Evolutionary conservation across 805 yeast genomes (phyloP).

Genomic region (Candida namnaoensis): DNA sequence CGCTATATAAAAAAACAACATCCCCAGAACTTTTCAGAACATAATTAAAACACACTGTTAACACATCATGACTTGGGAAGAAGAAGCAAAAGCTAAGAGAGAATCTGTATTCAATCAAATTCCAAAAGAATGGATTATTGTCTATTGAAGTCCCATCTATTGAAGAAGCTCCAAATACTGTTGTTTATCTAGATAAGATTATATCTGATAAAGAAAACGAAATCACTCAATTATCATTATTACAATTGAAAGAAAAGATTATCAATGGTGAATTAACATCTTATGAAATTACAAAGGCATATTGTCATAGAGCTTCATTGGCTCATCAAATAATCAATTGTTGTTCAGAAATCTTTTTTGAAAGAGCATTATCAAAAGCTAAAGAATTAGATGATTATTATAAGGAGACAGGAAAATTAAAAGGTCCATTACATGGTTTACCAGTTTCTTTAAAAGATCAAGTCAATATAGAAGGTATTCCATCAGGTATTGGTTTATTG

Average conservation of each 20-base stretch:
- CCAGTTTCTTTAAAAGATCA: conserved; percentile 53
- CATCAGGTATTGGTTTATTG: conserved; percentile 41
- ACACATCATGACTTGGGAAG: conserved; percentile 8
- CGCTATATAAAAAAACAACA: too few species aligned
- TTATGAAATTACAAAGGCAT: conserved; percentile 26
- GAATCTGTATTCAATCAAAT: conserved; percentile 4
- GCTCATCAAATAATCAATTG: conserved; percentile 45
- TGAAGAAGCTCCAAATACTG: neutral
- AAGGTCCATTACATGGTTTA: conserved; percentile 63
- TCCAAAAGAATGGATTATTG: conserved; percentile 6
- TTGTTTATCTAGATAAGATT: conserved; percentile 1
- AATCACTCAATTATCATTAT: neutral
- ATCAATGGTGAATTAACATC: neutral
- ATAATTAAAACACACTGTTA: too few species aligned
- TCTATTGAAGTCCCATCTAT: neutral
- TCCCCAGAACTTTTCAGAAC: too few species aligned
- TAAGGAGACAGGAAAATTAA: conserved; percentile 34
- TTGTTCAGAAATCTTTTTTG: conserved; percentile 32
- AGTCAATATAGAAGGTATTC: conserved; percentile 32
- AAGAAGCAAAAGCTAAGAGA: conserved; percentile 7
- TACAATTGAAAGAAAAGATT: neutral
- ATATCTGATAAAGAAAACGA: conserved; percentile 2
- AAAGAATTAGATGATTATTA: conserved; percentile 42
- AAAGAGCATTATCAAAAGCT: conserved; percentile 50
- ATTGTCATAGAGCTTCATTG: conserved; percentile 47